phyloP scores from a whole-genome alignment of 805 yeast genomes.

The Pichia sporocuriosa region DNA sequence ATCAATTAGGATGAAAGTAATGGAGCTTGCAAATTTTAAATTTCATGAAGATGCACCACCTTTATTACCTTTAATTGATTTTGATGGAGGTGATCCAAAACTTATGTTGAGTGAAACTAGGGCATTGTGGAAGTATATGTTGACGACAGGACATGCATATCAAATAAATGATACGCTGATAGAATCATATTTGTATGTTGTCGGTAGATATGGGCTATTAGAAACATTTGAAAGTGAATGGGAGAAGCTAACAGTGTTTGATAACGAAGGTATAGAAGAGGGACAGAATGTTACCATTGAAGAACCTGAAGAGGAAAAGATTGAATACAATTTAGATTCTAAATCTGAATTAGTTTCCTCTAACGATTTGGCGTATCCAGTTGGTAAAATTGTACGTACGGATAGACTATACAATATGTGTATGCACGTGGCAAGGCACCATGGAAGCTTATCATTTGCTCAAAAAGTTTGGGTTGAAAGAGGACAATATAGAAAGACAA shows the following conservation, averaged over 20 bases:
- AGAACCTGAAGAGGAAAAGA: conserved; percentile 15
- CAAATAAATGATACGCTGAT: conserved; percentile 38
- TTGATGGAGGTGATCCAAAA: conserved; percentile 20
- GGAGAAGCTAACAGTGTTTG: conserved; percentile 31
- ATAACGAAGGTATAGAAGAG: conserved; percentile 21
- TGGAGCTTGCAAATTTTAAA: conserved; percentile 26
- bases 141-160: conserved; percentile 16
- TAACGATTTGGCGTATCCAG: neutral
- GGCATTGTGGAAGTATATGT: conserved; percentile 62
- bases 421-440: conserved; percentile 57
- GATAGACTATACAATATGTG: conserved; percentile 53
- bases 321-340: conserved; percentile 9
- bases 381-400: conserved; percentile 30
- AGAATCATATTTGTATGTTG: conserved; percentile 46
- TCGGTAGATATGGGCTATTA: conserved; percentile 31
- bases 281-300: conserved; percentile 19
- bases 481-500: conserved; percentile 60
- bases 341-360: no score
- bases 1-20: conserved; percentile 33
- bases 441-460: conserved; percentile 51
- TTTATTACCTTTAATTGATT: conserved; percentile 47
- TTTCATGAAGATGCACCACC: conserved; percentile 54
- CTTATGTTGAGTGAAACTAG: conserved; percentile 65
- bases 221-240: conserved; percentile 32
- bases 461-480: conserved; percentile 70